Percentiles rank a stretch among this genome's conserved stretches.
phyloP scores from a whole-genome alignment of 495 filamentous ascomycete genomes.

The Aspergillus sclerotiicarbonarius region DNA sequence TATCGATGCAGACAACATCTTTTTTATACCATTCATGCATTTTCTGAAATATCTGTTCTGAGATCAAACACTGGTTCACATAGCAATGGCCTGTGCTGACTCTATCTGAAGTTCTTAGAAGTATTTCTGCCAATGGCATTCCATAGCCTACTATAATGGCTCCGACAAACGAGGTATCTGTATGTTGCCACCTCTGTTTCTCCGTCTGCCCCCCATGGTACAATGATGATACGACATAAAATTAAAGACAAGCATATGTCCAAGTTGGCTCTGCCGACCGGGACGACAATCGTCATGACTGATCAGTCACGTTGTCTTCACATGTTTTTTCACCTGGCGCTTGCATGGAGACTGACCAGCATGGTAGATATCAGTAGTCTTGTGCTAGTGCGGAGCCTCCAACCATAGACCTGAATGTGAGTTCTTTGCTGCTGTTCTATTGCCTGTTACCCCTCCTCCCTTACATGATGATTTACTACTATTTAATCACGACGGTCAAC shows the following conservation, averaged over 20 bases:
- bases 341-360: slow-evolving; percentile 9
- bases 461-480: slow-evolving; percentile 69
- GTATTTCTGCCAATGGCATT: background rate
- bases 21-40: slow-evolving; percentile 60
- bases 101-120: background rate
- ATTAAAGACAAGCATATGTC: slow-evolving; percentile 62
- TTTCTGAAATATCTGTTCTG: slow-evolving; percentile 39
- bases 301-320: slow-evolving; percentile 32
- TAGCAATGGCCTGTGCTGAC: background rate
- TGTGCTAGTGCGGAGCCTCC: background rate
- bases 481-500: slow-evolving; percentile 98
- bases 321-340: slow-evolving; percentile 12
- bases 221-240: slow-evolving; percentile 52
- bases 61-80: slow-evolving; percentile 9
- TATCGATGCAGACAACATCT: slow-evolving; percentile 57
- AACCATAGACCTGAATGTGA: slow-evolving; percentile 17
- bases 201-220: slow-evolving; percentile 10
- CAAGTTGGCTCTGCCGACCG: slow-evolving; percentile 45
- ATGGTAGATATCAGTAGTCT: background rate
- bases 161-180: slow-evolving; percentile 12
- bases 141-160: background rate
- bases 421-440: slow-evolving; percentile 16
- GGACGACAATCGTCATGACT: slow-evolving; percentile 53
- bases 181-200: slow-evolving; percentile 27
- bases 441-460: slow-evolving; percentile 3